These are phyloP conservation scores for Fagus sylvatica DNA, from an alignment of 306 rosid genomes.

Conservation along the genomic window DNA sequence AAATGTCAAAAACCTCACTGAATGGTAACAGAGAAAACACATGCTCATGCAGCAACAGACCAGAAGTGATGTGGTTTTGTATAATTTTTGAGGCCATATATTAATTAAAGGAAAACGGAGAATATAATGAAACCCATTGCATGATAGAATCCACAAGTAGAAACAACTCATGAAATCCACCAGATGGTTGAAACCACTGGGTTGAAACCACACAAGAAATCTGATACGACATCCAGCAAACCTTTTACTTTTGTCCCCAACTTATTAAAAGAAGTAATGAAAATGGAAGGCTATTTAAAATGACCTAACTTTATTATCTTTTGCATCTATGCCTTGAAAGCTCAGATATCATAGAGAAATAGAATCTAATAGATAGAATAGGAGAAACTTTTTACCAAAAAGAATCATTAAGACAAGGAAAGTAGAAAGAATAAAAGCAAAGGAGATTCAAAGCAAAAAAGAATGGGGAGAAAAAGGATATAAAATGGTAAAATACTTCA, in stretches of 20 bases:
- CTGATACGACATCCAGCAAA: background rate
- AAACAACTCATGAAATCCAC: slow-evolving; percentile 11
- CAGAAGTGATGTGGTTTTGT: background rate
- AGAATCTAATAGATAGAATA: slow-evolving; percentile 4
- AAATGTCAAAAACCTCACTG: slow-evolving; percentile 23
- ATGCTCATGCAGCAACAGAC: slow-evolving; percentile 15
- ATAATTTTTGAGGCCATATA: background rate
- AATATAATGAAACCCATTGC: slow-evolving; percentile 15
- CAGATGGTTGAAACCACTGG: slow-evolving; percentile 18
- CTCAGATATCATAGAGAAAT: no score
- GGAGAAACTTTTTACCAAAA: slow-evolving; percentile 21
- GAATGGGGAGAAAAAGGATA: background rate
- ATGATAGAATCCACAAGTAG: slow-evolving; percentile 21
- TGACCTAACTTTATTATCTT: no score
- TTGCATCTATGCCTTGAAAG: no score
- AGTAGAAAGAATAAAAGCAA: slow-evolving; percentile 37
- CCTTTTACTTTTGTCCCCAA: no score
- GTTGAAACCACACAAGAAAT: slow-evolving; percentile 17
- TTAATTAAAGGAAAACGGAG: slow-evolving; percentile 12
- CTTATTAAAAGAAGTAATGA: no score
- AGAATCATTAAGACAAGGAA: slow-evolving; percentile 21
- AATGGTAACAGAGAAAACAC: slow-evolving; percentile 14
- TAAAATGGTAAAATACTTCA: slow-evolving; percentile 30
- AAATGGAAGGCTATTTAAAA: no score
- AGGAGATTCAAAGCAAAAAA: slow-evolving; percentile 29